Conservation (phyloP, 352 stramenopile genomes). For the Globisporangium barbulae region DNA sequence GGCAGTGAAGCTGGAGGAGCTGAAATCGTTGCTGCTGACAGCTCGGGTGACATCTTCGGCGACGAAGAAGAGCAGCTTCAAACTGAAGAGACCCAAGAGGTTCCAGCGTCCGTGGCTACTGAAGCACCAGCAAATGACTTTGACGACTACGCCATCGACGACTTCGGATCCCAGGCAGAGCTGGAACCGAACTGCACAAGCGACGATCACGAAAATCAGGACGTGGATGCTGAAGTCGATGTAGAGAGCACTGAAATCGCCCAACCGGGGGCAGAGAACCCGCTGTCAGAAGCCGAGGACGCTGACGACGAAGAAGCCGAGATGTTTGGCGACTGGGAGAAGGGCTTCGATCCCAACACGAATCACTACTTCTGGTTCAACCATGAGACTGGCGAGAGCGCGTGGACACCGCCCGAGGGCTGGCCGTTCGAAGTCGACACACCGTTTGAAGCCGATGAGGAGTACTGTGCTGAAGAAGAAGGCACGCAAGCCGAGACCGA, state of each 20-base stretch:
- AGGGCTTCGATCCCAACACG: constrained; percentile 74
- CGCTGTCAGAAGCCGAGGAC: constrained; percentile 37
- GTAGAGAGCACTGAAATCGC: not conserved
- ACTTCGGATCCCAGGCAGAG: not conserved
- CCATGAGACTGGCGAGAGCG: constrained; percentile 69
- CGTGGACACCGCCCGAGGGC: constrained; percentile 71
- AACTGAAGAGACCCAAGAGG: not conserved
- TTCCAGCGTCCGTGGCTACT: not conserved
- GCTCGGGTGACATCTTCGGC: not conserved
- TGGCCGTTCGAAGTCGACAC: constrained; percentile 74
- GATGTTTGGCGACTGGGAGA: constrained; percentile 82
- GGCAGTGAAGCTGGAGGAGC: not conserved
- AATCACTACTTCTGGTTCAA: constrained; percentile 92
- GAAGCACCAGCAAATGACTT: not conserved
- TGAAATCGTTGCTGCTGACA: not conserved
- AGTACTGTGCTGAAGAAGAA: constrained; percentile 18
- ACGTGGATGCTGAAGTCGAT: constrained; percentile 4
- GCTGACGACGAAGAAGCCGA: constrained; percentile 76
- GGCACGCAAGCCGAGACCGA: constrained; percentile 10
- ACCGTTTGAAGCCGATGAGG: constrained; percentile 45
- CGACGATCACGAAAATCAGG: not conserved
- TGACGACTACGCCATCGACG: not conserved
- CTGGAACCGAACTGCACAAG: not conserved
- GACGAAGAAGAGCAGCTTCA: not conserved
- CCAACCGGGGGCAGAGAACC: constrained; percentile 16